These are phyloP conservation scores for Penicillium ochrochloron DNA, from an alignment of 495 filamentous ascomycete species.

Conservation along the genomic window DNA sequence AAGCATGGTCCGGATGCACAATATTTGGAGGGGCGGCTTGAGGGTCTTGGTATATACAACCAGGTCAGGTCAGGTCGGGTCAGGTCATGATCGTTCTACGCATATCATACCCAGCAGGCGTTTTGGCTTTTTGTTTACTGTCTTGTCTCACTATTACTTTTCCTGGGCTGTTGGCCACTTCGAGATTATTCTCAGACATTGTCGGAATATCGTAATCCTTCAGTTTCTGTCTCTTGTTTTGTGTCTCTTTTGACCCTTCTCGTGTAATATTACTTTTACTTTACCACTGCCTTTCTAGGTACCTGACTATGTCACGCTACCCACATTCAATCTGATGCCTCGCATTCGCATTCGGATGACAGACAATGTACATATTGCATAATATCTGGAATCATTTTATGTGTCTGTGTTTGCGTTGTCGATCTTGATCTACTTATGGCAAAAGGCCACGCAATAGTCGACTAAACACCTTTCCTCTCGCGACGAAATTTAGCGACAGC, in stretches of 20 bases:
- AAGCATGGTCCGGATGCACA: slow-evolving; percentile 9
- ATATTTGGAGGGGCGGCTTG: slow-evolving; percentile 4
- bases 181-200: not conserved
- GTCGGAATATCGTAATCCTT: not conserved
- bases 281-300: not conserved
- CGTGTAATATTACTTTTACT: slow-evolving; percentile 4
- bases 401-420: not conserved
- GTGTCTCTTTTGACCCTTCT: not conserved
- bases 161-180: not conserved
- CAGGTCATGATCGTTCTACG: slow-evolving; percentile 31
- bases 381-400: not conserved
- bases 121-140: slow-evolving; percentile 15
- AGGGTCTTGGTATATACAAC: slow-evolving; percentile 27
- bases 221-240: not conserved
- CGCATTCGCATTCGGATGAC: not conserved
- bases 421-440: not conserved
- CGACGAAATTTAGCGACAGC: not conserved
- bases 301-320: not conserved
- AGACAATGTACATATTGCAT: slow-evolving; percentile 8
- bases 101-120: slow-evolving; percentile 37
- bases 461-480: not conserved
- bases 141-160: not conserved
- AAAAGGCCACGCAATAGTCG: not conserved
- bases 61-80: slow-evolving; percentile 19
- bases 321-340: not conserved